Evolutionary conservation across 23 red algal species (phyloP), one percentile per base, ranked within the genome.

Genomic region (Gracilaria vermiculophylla): DNA sequence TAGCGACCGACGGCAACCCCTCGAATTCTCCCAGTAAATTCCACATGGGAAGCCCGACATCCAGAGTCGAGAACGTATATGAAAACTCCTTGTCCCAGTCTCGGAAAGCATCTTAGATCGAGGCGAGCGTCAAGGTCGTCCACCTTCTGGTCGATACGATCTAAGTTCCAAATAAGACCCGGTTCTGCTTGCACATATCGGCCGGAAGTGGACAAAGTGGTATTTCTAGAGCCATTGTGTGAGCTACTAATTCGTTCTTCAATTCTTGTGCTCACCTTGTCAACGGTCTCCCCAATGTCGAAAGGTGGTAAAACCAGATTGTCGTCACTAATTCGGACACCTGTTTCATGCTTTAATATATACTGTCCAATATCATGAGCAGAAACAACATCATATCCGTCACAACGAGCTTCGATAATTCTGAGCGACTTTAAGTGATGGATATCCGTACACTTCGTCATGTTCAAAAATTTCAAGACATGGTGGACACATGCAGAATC

Each of bases 1-100:
- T 75, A 82, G n/a, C 77, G 21, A 21, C 74, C 60, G 9, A 73
- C 88, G 1, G 25, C 24, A 13, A 64, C 53, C 13, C 49, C 50
- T 32, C 27, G 17, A 56, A 76, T 72, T 62, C 88, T 41, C 4
- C 77, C 77, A 45, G 15, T 71, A 53, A 92, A 81, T 35, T 92
- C 88, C 0, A 42, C 65, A 29, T 92, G 88, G 33, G 76, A 36
- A 21, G 77, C n/a, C 4, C 44, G 58, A 75, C 88, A 92, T n/a
- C 88, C 88, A 28, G 77, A 75, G 36, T 92, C 88, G 10, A 92
- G 34, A n/a, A 92, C 61, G 49, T 73, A 92, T 23, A 92, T 69
- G 53, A 52, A 69, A 2, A 81, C 88, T 3, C 77, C 88, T 20
- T 49, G 5, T 56, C 88, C 88, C 44, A 64, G 75, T 11, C 64